These are phyloP conservation scores for Parasitella parasitica DNA, from an alignment of 371 early-diverging fungal genomes.

Conservation along the genomic window DNA sequence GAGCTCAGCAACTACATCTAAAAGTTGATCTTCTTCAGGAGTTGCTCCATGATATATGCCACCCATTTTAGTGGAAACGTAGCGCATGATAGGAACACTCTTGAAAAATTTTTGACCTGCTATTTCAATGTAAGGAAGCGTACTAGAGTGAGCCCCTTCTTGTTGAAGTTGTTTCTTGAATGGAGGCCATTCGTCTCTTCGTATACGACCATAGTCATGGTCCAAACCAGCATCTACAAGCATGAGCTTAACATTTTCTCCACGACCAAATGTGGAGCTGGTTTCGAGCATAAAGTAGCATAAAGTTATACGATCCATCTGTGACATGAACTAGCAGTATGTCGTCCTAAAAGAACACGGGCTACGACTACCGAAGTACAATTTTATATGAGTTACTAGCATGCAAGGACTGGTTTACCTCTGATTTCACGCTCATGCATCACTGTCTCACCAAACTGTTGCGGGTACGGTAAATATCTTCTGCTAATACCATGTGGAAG, in stretches of 20 bases:
- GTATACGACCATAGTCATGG: slow-evolving; percentile 21
- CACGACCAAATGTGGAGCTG: slow-evolving; percentile 15
- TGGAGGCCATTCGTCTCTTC: not conserved
- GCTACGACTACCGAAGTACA: no score
- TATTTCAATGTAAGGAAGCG: slow-evolving; percentile 24
- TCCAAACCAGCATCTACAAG: slow-evolving; percentile 21
- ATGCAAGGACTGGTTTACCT: no score
- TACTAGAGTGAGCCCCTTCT: slow-evolving; percentile 7
- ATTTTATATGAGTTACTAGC: no score
- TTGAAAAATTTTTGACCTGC: slow-evolving; percentile 11
- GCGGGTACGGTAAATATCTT: no score
- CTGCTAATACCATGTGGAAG: no score
- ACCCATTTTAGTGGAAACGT: slow-evolving; percentile 22
- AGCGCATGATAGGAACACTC: slow-evolving; percentile 27
- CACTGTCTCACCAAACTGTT: no score
- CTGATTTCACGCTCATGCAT: no score
- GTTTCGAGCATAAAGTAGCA: slow-evolving; percentile 4
- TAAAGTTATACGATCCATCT: slow-evolving; percentile 11
- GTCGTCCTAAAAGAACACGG: no score
- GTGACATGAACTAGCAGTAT: not conserved
- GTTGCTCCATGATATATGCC: slow-evolving; percentile 24
- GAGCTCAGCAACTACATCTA: slow-evolving; percentile 21
- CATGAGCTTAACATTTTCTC: slow-evolving; percentile 24
- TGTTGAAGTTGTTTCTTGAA: no score
- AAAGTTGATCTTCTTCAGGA: slow-evolving; percentile 14